Evolutionary conservation across 2,329 filamentous ascomycete species (phyloP), one percentile per base, ranked within the genome.

Genomic region (Clonostachys rhizophaga): DNA sequence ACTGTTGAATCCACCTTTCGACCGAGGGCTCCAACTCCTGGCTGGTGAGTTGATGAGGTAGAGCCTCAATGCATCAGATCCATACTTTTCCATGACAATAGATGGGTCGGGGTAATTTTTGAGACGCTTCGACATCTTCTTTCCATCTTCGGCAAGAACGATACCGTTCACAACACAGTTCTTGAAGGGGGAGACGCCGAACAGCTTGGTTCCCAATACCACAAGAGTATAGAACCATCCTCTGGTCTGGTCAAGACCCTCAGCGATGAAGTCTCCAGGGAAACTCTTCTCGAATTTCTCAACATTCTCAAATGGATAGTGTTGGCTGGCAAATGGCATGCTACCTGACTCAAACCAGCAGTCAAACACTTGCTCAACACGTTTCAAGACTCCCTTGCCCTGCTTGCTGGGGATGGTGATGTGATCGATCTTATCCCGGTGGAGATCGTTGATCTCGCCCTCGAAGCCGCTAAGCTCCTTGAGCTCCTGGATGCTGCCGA

Each of bases 141-240:
- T 96, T 47, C 92, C 92, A 60, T 96, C 90, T 63, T 95, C 91
- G 1, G 91, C 91, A 39, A 96, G 78, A 5, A 96, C 91, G 52
- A 96, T 94, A 44, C 91, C 91, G 61, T 95, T 96, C 52, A 96
- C 91, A n/a, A 96, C 89, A 58, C 90, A 95, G 64, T 96, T 96
- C 70, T 94, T 85, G 76, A 96, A 96, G 0, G 92, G 91, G 3
- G 91, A 82, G 35, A 83, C 79, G 40, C 87, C 87, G 58, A 94
- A 95, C 5, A 96, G 77, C 62, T 95, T 89, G 8, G 88, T 94
- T 34, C 91, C 91, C 43, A 97, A 74, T 10, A 96, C 90, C 17
- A 89, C 83, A 51, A 96, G 71, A 2, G 91, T 96, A 65, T 97
- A 96, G 69, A 96, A 97, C 92, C 92, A 97, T 44, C 92, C 92